Conservation (phyloP, 2,329 filamentous ascomycete genomes). For the Chaetomium strumarium region DNA sequence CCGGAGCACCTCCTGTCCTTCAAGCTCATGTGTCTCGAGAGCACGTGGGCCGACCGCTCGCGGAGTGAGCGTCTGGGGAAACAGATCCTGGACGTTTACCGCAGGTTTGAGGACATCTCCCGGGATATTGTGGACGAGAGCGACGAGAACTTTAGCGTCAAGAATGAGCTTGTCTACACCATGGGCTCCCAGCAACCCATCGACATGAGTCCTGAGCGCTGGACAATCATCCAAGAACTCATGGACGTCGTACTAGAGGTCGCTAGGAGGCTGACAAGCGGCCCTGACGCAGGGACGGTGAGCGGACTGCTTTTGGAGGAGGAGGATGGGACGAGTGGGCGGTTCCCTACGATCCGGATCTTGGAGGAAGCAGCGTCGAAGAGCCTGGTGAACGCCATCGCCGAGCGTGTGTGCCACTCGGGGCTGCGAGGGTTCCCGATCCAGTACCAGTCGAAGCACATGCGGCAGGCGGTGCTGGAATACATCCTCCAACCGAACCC, state of each 20-base stretch:
- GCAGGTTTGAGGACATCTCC: conserved; percentile 42
- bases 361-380: conserved; percentile 32
- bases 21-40: conserved; percentile 55
- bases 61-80: conserved; percentile 37
- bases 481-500: conserved; percentile 39
- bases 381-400: conserved; percentile 31
- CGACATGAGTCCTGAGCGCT: conserved; percentile 51
- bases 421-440: conserved; percentile 42
- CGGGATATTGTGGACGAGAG: conserved; percentile 63
- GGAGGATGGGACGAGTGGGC: conserved; percentile 31
- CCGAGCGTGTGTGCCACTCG: conserved; percentile 35
- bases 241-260: conserved; percentile 37
- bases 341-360: conserved; percentile 46
- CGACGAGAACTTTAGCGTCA: conserved; percentile 48
- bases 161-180: conserved; percentile 54
- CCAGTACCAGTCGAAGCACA: conserved; percentile 31
- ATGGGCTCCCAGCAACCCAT: conserved; percentile 43
- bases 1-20: conserved; percentile 63
- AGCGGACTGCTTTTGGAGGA: conserved; percentile 36
- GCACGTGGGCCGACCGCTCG: conserved; percentile 28
- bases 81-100: conserved; percentile 48
- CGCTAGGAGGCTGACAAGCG: conserved; percentile 24
- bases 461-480: conserved; percentile 16
- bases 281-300: conserved; percentile 36
- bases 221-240: conserved; percentile 50